Percentiles rank a stretch among this genome's conserved stretches.
These are phyloP conservation scores for Elsinoe perseae DNA, from an alignment of 2,329 filamentous ascomycete genomes.

Conservation along the genomic window DNA sequence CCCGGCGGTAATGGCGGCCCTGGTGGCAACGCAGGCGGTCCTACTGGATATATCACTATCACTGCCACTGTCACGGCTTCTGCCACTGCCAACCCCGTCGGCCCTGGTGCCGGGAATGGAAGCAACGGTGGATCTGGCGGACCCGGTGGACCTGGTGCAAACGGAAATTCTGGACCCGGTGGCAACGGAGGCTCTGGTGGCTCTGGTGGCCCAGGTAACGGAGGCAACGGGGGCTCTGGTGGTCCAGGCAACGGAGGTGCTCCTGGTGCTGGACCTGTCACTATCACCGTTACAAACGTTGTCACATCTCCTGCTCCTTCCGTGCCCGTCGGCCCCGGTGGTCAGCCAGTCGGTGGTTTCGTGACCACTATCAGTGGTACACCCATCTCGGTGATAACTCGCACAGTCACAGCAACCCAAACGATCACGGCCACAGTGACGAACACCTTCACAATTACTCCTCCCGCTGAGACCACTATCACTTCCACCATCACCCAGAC, in stretches of 20 bases:
- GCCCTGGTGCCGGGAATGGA: background rate
- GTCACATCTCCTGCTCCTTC: constrained; percentile 1
- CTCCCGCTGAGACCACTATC: constrained; percentile 3
- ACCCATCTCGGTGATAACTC: constrained; percentile 3
- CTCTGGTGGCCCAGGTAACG: background rate
- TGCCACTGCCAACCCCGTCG: constrained; percentile 1
- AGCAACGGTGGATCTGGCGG: constrained; percentile 11
- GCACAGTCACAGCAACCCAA: constrained; percentile 12
- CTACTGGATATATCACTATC: background rate
- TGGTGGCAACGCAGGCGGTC: background rate
- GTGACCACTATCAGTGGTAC: background rate
- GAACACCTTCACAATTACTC: constrained; percentile 11
- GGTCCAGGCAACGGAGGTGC: background rate
- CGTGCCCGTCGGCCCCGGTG: background rate
- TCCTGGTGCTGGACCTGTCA: background rate
- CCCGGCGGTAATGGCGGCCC: background rate
- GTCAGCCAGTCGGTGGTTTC: background rate
- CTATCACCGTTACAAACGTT: constrained; percentile 3
- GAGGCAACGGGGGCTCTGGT: background rate
- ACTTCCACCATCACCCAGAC: constrained; percentile 9
- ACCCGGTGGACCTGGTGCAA: too few relatives aligned
- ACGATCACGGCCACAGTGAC: constrained; percentile 9
- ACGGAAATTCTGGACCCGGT: background rate
- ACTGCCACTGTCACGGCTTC: constrained; percentile 13
- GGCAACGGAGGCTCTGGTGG: background rate